Base-by-base conservation (phyloP, 2,329 filamentous ascomycete species). In the Nemania bipapillata region DNA sequence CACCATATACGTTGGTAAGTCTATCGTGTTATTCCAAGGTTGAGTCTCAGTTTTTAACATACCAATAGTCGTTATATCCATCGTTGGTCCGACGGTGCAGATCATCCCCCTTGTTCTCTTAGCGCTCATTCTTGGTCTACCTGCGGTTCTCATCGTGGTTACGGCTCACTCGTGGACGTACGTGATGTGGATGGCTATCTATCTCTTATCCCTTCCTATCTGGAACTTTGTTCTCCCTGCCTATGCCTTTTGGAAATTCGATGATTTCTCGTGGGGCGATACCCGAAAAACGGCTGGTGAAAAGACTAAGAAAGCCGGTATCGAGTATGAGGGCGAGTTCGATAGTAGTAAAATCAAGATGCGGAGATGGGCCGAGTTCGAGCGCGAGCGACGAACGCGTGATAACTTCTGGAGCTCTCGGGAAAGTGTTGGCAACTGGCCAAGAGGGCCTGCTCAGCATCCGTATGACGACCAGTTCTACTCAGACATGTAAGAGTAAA, bases 161-260 rank as follows among this genome's bases (percentile, higher is more conserved):
- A 99, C 96, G 0, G 96, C 96, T 9, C 94, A 98, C 81, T 93
- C 93, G 45, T 91, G 91, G 87, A 91, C 92, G 0, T 99, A 99
- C 78, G 90, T 99, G 49, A 82, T 92, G 50, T 99, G 96, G 96
- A 98, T 99, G 96, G 79, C 96, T 50, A 96, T 98, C 80, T 99
- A 99, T 80, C 88, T 99, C 20, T 62, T 94, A 53, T 97, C 96
- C 0, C 89, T 99, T 1, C 96, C 96, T 0, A 87, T 99, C 66
- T 99, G 96, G 96, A 99, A 99, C 81, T 97, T 99, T 79, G 86
- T 99, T 42, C 89, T 99, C 8, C 96, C 96, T 0, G 89, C 89
- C 7, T 99, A 99, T 79, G 92, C 96, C 2, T 99, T 95, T 85
- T 99, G 96, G 96, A 98, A 99, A 83, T 99, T 99, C 79, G 96